phyloP scores from a whole-genome alignment of 768 basidiomycete genomes.

The Pisolithus microcarpus region DNA sequence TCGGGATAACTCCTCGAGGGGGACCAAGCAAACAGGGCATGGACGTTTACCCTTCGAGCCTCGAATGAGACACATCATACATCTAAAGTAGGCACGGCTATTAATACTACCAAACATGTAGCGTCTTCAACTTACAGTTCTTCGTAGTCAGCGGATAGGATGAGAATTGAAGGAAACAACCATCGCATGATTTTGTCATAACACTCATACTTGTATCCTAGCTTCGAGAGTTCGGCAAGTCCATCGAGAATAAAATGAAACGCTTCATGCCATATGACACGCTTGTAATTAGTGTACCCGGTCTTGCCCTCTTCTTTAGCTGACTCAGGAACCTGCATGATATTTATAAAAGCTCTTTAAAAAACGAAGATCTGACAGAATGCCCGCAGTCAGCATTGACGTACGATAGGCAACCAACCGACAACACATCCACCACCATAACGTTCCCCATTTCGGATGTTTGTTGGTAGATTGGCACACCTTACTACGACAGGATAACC shows the following conservation, averaged over 20 bases:
- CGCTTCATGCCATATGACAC: constrained; percentile 29
- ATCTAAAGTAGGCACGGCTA: constrained; percentile 21
- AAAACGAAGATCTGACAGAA: not conserved
- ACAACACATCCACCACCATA: constrained; percentile 30
- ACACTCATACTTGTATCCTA: constrained; percentile 19
- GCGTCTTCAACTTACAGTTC: constrained; percentile 31
- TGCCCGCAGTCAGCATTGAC: not conserved
- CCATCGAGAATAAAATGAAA: constrained; percentile 24
- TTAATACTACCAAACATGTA: not conserved
- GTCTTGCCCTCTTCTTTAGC: constrained; percentile 22
- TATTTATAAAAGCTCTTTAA: not conserved
- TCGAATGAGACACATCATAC: too few relatives aligned
- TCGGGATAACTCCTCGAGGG: too few relatives aligned
- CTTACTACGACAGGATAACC: constrained; percentile 29
- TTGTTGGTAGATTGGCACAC: constrained; percentile 13
- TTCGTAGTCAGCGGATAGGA: constrained; percentile 38
- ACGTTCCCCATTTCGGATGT: constrained; percentile 28
- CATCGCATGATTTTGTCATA: constrained; percentile 21
- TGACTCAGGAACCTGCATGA: not conserved
- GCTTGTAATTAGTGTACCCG: constrained; percentile 25
- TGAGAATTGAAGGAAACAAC: constrained; percentile 26
- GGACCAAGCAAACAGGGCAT: too few relatives aligned
- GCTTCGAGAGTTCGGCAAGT: constrained; percentile 12
- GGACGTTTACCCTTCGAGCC: too few relatives aligned
- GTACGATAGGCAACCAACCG: constrained; percentile 34